phyloP scores from a whole-genome alignment of 352 stramenopile genomes.

The Phytophthora citrophthora region DNA sequence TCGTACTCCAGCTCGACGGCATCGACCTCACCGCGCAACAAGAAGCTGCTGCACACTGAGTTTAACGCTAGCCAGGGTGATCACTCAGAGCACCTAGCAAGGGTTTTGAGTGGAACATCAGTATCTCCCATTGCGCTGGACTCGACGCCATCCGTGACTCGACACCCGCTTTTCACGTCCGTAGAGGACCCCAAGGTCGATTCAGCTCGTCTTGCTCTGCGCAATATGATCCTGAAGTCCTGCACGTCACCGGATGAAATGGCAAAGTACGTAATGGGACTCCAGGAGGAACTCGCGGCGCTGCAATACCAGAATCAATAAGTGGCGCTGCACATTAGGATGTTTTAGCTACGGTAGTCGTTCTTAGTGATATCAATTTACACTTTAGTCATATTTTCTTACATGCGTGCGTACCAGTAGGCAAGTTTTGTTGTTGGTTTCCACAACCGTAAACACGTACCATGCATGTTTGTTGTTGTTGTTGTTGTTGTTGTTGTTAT shows the following conservation, averaged over 20 bases:
- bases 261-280: slow-evolving; percentile 58
- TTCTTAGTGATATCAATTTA: neutral
- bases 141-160: slow-evolving; percentile 23
- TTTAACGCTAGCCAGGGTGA: slow-evolving; percentile 21
- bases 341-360: neutral
- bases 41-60: slow-evolving; percentile 49
- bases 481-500: too few species aligned
- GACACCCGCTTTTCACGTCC: slow-evolving; percentile 40
- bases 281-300: slow-evolving; percentile 59
- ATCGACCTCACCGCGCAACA: slow-evolving; percentile 52
- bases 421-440: too few species aligned
- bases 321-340: slow-evolving; percentile 19
- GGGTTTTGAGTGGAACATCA: slow-evolving; percentile 5
- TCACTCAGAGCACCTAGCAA: slow-evolving; percentile 19
- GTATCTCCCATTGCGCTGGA: slow-evolving; percentile 18
- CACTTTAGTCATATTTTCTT: neutral
- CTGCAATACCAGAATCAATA: slow-evolving; percentile 44
- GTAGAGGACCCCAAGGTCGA: slow-evolving; percentile 37
- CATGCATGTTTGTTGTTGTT: too few species aligned
- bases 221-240: slow-evolving; percentile 60
- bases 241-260: slow-evolving; percentile 58
- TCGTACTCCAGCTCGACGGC: slow-evolving; percentile 52
- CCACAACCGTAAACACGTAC: too few species aligned
- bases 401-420: too few species aligned
- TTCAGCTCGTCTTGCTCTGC: slow-evolving; percentile 45